Percentiles rank a stretch among this genome's conserved stretches.
These are phyloP conservation scores for Pachysandra terminalis DNA, from an alignment of 164 flowering plant genomes.

Conservation along the genomic window DNA sequence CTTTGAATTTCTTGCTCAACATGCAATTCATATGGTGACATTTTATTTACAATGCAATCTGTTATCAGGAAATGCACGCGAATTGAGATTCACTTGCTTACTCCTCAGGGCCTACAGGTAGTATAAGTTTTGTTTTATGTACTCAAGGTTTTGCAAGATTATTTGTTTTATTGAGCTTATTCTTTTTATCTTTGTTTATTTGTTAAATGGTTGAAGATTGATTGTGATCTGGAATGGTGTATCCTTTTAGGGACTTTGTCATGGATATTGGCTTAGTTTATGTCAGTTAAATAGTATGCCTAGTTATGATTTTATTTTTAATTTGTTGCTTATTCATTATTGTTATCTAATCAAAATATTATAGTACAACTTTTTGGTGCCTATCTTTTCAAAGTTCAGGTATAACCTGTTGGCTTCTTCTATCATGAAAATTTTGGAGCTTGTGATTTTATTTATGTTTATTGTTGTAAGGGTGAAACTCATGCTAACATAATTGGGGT, in stretches of 20 bases:
- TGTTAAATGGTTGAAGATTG: background rate
- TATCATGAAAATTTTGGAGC: too few relatives aligned
- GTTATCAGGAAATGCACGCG: conserved; percentile 93
- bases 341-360: too few relatives aligned
- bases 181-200: background rate
- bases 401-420: too few relatives aligned
- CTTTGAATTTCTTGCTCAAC: too few relatives aligned
- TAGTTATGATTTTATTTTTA: background rate
- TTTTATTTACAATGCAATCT: background rate
- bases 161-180: too few relatives aligned
- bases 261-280: background rate
- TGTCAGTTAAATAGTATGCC: background rate
- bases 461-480: too few relatives aligned
- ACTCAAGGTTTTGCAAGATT: background rate
- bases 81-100: conserved; percentile 87
- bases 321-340: background rate
- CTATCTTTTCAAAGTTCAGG: too few relatives aligned
- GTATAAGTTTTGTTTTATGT: background rate
- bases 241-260: background rate
- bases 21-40: background rate
- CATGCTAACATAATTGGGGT: too few relatives aligned
- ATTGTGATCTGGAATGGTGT: background rate
- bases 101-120: conserved; percentile 96
- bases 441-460: too few relatives aligned
- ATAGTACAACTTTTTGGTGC: too few relatives aligned